A percentile compares a stretch with the other conserved stretches of the same genome.
Evolutionary conservation across 202 grass and related monocot species (phyloP).

Genomic region (Cymbopogon flexuosus): DNA sequence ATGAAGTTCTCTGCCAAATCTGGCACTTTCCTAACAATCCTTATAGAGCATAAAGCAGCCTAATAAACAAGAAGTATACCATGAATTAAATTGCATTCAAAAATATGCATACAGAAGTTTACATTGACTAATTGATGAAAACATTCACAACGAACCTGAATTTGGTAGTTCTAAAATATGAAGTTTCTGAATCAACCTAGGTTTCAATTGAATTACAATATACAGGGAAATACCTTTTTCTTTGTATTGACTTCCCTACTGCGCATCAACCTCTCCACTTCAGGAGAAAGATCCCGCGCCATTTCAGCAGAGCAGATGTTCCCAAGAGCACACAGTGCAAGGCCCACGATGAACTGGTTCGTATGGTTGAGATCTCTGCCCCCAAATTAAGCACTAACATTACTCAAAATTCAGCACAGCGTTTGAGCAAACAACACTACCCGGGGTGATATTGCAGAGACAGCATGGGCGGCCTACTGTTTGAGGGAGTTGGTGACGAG

Average conservation of each 20-base stretch:
- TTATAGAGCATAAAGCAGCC: slow-evolving; percentile 91
- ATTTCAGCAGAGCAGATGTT: slow-evolving; percentile 99
- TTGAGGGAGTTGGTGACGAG: slow-evolving; percentile 98
- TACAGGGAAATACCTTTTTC: slow-evolving; percentile 55
- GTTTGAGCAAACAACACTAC: background rate
- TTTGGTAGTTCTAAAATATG: background rate
- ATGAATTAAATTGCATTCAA: slow-evolving; percentile 1
- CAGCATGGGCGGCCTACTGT: slow-evolving; percentile 54
- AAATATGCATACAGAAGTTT: background rate
- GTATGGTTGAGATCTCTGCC: slow-evolving; percentile 93
- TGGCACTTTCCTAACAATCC: slow-evolving; percentile 88
- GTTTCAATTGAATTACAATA: background rate
- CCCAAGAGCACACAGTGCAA: slow-evolving; percentile 83
- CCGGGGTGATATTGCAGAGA: background rate
- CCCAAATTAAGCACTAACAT: slow-evolving; percentile 35
- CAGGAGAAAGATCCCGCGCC: slow-evolving; percentile 88
- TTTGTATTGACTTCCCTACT: slow-evolving; percentile 81
- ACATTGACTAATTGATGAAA: background rate
- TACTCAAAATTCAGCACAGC: slow-evolving; percentile 42
- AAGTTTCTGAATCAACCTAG: background rate
- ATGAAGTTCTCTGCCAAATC: slow-evolving; percentile 89
- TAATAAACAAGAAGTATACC: slow-evolving; percentile 33
- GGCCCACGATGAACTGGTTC: slow-evolving; percentile 89
- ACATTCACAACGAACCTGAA: background rate
- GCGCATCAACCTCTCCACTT: slow-evolving; percentile 82